Evolutionary conservation across 495 filamentous ascomycete genomes (phyloP).

Genomic region (Daldinia vernicosa): DNA sequence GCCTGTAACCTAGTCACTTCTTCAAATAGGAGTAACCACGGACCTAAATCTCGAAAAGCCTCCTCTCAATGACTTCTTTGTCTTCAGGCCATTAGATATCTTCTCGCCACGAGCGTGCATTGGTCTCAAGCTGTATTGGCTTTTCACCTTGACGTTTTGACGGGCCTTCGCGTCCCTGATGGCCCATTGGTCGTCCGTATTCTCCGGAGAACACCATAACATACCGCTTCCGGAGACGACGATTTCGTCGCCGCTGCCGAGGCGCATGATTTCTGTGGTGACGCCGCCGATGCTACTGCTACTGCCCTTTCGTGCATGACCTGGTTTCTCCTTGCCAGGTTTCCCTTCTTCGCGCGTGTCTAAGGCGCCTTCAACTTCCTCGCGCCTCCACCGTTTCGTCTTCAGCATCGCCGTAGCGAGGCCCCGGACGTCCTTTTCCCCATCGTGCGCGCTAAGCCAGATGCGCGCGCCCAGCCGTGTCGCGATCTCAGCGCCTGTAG

Average conservation of each 20-base stretch:
- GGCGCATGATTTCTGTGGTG: slow-evolving; percentile 44
- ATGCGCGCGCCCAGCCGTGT: slow-evolving; percentile 59
- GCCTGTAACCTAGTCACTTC: not conserved
- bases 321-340: slow-evolving; percentile 9
- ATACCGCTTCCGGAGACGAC: slow-evolving; percentile 42
- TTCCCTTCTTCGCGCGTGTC: not conserved
- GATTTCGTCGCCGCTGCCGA: slow-evolving; percentile 48
- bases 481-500: slow-evolving; percentile 66
- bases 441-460: slow-evolving; percentile 75
- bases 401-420: slow-evolving; percentile 59
- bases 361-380: slow-evolving; percentile 55
- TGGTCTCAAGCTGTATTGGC: slow-evolving; percentile 3
- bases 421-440: slow-evolving; percentile 66
- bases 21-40: not conserved
- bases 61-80: slow-evolving; percentile 17
- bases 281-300: slow-evolving; percentile 20
- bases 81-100: slow-evolving; percentile 24
- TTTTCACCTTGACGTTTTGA: slow-evolving; percentile 1
- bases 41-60: slow-evolving; percentile 28
- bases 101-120: slow-evolving; percentile 29
- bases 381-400: slow-evolving; percentile 53
- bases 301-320: slow-evolving; percentile 17
- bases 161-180: not conserved
- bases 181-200: slow-evolving; percentile 16
- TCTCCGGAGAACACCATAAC: slow-evolving; percentile 31